These are phyloP conservation scores for Pascua guehoae DNA, from an alignment of 1,284 basidiomycete genomes.

Conservation along the genomic window DNA sequence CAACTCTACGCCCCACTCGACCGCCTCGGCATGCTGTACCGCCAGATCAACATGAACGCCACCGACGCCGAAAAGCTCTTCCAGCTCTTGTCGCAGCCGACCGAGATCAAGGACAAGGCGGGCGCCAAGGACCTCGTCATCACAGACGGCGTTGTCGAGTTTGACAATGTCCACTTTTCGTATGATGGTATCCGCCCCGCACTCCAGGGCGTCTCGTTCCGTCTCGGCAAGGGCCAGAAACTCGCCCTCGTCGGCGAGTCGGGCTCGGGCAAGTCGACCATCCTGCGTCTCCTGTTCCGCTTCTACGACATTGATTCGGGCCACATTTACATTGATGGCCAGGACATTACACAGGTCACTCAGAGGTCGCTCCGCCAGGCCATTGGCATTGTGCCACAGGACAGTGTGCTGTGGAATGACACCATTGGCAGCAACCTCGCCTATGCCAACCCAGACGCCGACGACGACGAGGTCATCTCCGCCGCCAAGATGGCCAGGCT, in stretches of 20 bases:
- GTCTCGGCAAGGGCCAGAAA: constrained; percentile 89
- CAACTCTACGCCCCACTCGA: constrained; percentile 92
- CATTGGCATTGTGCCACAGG: constrained; percentile 95
- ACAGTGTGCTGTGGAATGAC: constrained; percentile 94
- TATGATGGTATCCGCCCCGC: constrained; percentile 85
- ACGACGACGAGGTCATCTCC: constrained; percentile 80
- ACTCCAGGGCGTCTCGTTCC: constrained; percentile 81
- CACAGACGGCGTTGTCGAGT: constrained; percentile 80
- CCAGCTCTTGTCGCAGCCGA: constrained; percentile 80
- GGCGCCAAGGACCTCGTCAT: constrained; percentile 68
- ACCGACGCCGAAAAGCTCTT: constrained; percentile 95
- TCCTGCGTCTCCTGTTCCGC: constrained; percentile 87
- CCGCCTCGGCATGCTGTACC: constrained; percentile 91
- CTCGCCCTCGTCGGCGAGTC: constrained; percentile 94
- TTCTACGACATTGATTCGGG: constrained; percentile 87
- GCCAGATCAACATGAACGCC: constrained; percentile 86
- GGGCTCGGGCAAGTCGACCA: constrained; percentile 93
- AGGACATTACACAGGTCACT: constrained; percentile 73
- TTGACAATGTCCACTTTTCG: constrained; percentile 87
- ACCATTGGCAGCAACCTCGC: constrained; percentile 91
- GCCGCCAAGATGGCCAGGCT: constrained; percentile 83
- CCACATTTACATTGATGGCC: constrained; percentile 69
- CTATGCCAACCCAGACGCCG: constrained; percentile 82
- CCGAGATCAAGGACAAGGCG: constrained; percentile 67
- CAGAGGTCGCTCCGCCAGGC: constrained; percentile 69